Conservation (phyloP, 768 basidiomycete species). For the Cyclocybe cylindracea region DNA sequence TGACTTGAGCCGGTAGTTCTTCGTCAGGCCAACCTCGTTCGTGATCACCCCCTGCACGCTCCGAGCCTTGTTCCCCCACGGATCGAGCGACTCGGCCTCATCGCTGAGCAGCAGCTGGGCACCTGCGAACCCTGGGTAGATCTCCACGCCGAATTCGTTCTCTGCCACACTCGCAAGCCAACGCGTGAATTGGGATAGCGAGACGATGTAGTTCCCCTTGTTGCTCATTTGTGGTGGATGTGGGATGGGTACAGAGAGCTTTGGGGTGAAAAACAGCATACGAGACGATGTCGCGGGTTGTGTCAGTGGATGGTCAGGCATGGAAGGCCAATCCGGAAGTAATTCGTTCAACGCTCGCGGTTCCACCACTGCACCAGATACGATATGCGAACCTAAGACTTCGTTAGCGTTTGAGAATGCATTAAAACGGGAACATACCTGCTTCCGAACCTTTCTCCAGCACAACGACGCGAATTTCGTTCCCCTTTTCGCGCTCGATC, state of each 20-base stretch:
- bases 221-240: slow-evolving; percentile 98
- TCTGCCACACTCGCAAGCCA: slow-evolving; percentile 92
- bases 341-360: slow-evolving; percentile 90
- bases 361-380: slow-evolving; percentile 95
- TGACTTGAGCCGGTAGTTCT: slow-evolving; percentile 73
- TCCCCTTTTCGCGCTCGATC: slow-evolving; percentile 76
- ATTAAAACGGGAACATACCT: slow-evolving; percentile 42
- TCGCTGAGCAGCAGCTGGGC: slow-evolving; percentile 75
- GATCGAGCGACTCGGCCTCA: slow-evolving; percentile 41
- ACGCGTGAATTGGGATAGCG: slow-evolving; percentile 83
- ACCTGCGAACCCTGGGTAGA: slow-evolving; percentile 97
- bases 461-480: slow-evolving; percentile 87
- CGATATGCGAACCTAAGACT: slow-evolving; percentile 92
- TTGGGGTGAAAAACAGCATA: slow-evolving; percentile 86
- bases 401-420: not conserved
- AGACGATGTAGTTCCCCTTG: slow-evolving; percentile 89
- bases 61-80: slow-evolving; percentile 42
- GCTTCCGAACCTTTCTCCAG: slow-evolving; percentile 95
- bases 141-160: slow-evolving; percentile 77
- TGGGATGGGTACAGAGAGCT: slow-evolving; percentile 74
- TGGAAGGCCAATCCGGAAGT: slow-evolving; percentile 77
- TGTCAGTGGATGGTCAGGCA: slow-evolving; percentile 73
- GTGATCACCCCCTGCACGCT: slow-evolving; percentile 81
- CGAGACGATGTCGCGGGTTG: slow-evolving; percentile 75
- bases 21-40: slow-evolving; percentile 92